These are phyloP conservation scores for Boletus rex-veris DNA, from an alignment of 768 basidiomycete genomes.

Conservation along the genomic window DNA sequence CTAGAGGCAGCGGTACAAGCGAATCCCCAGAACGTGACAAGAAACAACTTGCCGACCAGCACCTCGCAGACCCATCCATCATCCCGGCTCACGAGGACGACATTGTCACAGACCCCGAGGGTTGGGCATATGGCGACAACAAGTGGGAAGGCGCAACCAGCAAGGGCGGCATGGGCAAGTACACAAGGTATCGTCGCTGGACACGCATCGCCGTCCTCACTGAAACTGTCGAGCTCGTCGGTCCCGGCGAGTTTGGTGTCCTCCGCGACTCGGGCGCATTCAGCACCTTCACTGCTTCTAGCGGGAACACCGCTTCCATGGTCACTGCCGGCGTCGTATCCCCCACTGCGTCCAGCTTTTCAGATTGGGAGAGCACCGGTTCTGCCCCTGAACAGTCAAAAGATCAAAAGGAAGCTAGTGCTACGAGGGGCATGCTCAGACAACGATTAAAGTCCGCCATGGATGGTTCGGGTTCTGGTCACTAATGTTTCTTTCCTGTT, in stretches of 20 bases:
- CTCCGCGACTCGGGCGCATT: conserved; percentile 25
- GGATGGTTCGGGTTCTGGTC: conserved; percentile 25
- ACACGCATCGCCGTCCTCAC: conserved; percentile 75
- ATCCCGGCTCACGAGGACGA: conserved; percentile 45
- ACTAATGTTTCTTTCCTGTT: conserved; percentile 14
- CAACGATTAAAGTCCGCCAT: conserved; percentile 31
- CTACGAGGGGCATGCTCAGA: conserved; percentile 20
- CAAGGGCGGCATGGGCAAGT: conserved; percentile 89
- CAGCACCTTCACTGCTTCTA: conserved; percentile 14
- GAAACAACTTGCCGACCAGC: conserved; percentile 20
- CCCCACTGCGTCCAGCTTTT: conserved; percentile 29
- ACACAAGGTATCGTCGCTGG: conserved; percentile 85
- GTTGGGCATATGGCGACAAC: conserved; percentile 94
- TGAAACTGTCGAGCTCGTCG: conserved; percentile 63
- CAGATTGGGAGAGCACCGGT: conserved; percentile 29
- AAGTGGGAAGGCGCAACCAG: conserved; percentile 83
- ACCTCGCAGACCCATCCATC: conserved; percentile 27
- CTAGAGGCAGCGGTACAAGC: conserved; percentile 34
- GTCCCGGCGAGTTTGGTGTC: conserved; percentile 32
- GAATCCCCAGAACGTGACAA: conserved; percentile 25
- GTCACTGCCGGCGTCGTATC: conserved; percentile 22
- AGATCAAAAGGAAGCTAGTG: conserved; percentile 16
- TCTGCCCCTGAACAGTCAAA: conserved; percentile 22
- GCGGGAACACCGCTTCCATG: conserved; percentile 22
- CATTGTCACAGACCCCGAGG: conserved; percentile 72